Percentiles rank a stretch among this genome's conserved stretches.
phyloP scores from a whole-genome alignment of 345 rosid species.

The Hibiscus mutabilis region DNA sequence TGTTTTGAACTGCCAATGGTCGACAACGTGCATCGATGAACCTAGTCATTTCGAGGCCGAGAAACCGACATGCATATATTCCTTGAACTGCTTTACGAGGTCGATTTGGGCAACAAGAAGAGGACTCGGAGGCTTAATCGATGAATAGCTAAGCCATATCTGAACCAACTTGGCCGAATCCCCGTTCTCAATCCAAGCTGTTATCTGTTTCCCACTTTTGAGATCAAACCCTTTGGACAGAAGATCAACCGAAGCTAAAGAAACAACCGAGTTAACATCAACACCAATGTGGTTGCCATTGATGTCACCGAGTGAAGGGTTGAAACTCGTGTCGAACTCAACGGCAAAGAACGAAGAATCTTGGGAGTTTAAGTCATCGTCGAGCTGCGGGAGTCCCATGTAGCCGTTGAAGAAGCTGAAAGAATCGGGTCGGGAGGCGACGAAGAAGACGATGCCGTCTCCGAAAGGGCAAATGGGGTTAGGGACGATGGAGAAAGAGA shows the following conservation, averaged over 20 bases:
- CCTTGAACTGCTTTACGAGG: slow-evolving; percentile 47
- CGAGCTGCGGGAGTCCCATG: slow-evolving; percentile 54
- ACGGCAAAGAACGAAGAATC: slow-evolving; percentile 56
- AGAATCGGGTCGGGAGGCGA: slow-evolving; percentile 64
- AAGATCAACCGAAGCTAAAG: slow-evolving; percentile 52
- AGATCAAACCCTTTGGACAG: slow-evolving; percentile 50
- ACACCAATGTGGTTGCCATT: slow-evolving; percentile 62
- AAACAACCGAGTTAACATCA: slow-evolving; percentile 42
- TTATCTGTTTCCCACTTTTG: slow-evolving; percentile 44
- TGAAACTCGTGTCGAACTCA: slow-evolving; percentile 64
- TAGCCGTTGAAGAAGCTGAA: slow-evolving; percentile 52
- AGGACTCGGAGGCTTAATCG: slow-evolving; percentile 45
- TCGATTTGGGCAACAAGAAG: slow-evolving; percentile 52
- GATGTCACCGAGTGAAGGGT: slow-evolving; percentile 50
- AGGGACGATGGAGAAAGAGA: slow-evolving; percentile 56
- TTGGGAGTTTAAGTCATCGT: slow-evolving; percentile 20
- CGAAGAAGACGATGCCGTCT: slow-evolving; percentile 75
- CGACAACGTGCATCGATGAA: slow-evolving; percentile 49
- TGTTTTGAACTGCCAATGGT: slow-evolving; percentile 63
- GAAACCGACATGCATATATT: slow-evolving; percentile 83
- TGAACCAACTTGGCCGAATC: slow-evolving; percentile 45
- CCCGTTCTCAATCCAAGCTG: slow-evolving; percentile 69
- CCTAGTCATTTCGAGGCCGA: slow-evolving; percentile 71
- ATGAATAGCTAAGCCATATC: slow-evolving; percentile 56
- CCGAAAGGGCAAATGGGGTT: slow-evolving; percentile 60